Evolutionary conservation across 306 rosid species (phyloP).

Genomic region (Urtica urens): DNA sequence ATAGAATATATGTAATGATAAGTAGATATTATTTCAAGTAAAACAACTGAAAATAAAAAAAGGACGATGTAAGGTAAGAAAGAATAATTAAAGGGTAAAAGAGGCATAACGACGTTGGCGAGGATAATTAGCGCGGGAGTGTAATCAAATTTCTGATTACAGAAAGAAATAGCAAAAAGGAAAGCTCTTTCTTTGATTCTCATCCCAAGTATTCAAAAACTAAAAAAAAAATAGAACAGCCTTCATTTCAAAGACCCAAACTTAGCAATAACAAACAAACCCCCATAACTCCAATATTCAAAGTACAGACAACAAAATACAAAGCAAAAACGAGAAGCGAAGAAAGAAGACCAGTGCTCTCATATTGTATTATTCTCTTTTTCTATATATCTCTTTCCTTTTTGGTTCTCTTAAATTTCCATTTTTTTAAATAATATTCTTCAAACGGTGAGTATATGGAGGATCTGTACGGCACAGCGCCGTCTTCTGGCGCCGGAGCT

Average conservation of each 20-base stretch:
- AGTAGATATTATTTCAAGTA: background rate
- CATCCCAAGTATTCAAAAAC: background rate
- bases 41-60: background rate
- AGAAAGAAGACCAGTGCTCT: background rate
- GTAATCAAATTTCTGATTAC: conserved; percentile 17
- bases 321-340: background rate
- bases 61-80: background rate
- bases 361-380: conserved; percentile 1
- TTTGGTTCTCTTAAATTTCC: background rate
- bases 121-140: conserved; percentile 36
- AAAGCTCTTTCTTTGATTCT: background rate
- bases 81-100: too few species aligned
- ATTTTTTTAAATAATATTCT: conserved; percentile 6
- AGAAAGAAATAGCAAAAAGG: background rate
- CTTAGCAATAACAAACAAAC: background rate
- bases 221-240: background rate
- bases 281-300: background rate
- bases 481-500: conserved; percentile 16
- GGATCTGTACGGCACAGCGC: conserved; percentile 38
- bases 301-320: background rate
- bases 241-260: background rate
- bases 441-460: conserved; percentile 25
- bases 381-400: background rate
- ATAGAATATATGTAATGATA: background rate
- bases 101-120: background rate